Evolutionary conservation across 345 rosid genomes (phyloP).

Genomic region (Corchorus olitorius): DNA sequence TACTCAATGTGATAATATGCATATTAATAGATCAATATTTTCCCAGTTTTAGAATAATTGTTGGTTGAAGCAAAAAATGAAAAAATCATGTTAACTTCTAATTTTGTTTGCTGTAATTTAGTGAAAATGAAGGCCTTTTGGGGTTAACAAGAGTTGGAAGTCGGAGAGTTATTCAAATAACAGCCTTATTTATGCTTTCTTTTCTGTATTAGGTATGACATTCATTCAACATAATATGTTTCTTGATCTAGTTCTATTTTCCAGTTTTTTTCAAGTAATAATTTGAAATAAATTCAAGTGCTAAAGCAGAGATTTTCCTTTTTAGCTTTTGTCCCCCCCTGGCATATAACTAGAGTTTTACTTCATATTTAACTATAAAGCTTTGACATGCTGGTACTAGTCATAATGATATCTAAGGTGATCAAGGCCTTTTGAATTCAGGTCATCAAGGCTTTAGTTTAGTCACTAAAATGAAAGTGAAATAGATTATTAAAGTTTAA

Average conservation of each 20-base stretch:
- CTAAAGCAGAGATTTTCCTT: background rate
- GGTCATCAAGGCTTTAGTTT: background rate
- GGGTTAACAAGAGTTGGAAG: slow-evolving; percentile 89
- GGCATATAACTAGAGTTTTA: background rate
- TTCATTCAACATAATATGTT: background rate
- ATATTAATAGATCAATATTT: background rate
- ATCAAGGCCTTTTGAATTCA: background rate
- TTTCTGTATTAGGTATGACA: no score
- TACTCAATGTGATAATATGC: background rate
- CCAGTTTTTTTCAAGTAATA: background rate
- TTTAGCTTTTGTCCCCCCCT: background rate
- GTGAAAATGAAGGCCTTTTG: slow-evolving; percentile 90
- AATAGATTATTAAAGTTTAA: background rate
- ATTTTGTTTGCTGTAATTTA: slow-evolving; percentile 33
- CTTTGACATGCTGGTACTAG: background rate
- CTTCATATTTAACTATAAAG: background rate
- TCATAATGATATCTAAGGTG: background rate
- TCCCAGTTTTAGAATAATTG: background rate
- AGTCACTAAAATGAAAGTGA: background rate
- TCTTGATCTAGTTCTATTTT: background rate
- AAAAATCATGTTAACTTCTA: background rate
- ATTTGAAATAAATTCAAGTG: background rate
- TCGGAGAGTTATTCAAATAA: slow-evolving; percentile 69
- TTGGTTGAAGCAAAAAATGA: background rate
- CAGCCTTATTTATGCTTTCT: slow-evolving; percentile 62